Percentiles rank a stretch among this genome's conserved stretches.
These are phyloP conservation scores for Edaphochlamys debaryana DNA, from an alignment of 139 green algal species.

Conservation along the genomic window DNA sequence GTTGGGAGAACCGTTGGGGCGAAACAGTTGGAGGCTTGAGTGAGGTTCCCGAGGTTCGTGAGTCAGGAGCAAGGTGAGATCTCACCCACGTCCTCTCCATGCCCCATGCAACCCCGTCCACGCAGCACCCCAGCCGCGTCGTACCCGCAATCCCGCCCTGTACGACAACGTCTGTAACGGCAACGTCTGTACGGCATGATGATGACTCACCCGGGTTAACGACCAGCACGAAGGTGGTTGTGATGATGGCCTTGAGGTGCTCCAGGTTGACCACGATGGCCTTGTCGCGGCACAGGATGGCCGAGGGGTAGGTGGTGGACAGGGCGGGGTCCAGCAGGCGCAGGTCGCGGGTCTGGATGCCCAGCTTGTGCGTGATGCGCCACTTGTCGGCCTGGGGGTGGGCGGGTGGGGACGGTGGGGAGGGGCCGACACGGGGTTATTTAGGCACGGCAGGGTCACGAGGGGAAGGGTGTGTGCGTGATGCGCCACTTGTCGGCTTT, in stretches of 20 bases:
- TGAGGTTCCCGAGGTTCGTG: too few relatives aligned
- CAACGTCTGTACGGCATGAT: too few relatives aligned
- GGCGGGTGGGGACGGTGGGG: neutral
- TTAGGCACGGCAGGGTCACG: neutral
- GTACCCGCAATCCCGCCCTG: too few relatives aligned
- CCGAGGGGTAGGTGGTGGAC: conserved; percentile 64
- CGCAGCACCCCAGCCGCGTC: too few relatives aligned
- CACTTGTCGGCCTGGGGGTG: conserved; percentile 56
- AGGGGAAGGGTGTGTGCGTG: neutral
- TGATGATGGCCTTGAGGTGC: conserved; percentile 73
- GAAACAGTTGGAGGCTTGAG: too few relatives aligned
- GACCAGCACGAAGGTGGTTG: conserved; percentile 60
- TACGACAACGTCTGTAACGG: too few relatives aligned
- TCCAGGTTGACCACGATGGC: conserved; percentile 72
- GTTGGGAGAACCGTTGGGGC: too few relatives aligned
- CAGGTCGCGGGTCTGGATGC: conserved; percentile 72
- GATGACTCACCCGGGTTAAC: conserved; percentile 67
- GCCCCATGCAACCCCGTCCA: too few relatives aligned
- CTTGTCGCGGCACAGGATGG: conserved; percentile 72
- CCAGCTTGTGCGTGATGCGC: conserved; percentile 70
- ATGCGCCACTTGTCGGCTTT: too few relatives aligned
- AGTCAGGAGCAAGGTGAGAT: too few relatives aligned
- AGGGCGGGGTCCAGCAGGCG: conserved; percentile 69
- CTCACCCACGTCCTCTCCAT: too few relatives aligned
- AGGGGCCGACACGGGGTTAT: neutral